These are phyloP conservation scores for Suillus subalutaceus DNA, from an alignment of 768 basidiomycete species.

Conservation along the genomic window DNA sequence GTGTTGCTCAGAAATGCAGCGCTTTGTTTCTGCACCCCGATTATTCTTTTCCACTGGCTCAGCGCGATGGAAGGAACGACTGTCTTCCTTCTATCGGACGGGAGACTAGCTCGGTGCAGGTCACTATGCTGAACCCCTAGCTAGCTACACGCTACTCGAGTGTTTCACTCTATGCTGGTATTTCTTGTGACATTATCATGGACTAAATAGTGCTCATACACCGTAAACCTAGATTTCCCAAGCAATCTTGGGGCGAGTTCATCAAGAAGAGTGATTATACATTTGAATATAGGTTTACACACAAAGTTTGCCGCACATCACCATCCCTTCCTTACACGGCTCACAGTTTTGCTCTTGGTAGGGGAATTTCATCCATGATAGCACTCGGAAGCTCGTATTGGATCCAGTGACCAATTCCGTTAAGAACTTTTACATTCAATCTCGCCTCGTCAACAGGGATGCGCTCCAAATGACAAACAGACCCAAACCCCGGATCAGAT, in stretches of 20 bases:
- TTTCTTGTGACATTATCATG: not conserved
- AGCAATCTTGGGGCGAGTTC: not conserved
- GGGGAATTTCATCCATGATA: slow-evolving; percentile 14
- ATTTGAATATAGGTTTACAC: not conserved
- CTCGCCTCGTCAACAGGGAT: slow-evolving; percentile 11
- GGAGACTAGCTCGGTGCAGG: not conserved
- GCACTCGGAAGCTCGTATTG: slow-evolving; percentile 18
- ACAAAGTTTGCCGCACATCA: not conserved
- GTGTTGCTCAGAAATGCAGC: too few species aligned
- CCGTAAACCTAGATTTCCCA: not conserved
- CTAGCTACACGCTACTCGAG: not conserved
- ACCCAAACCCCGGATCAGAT: slow-evolving; percentile 2
- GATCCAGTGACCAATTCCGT: slow-evolving; percentile 20
- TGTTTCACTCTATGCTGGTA: not conserved
- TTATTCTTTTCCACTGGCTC: not conserved
- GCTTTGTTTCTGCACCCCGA: not conserved
- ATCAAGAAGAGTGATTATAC: not conserved
- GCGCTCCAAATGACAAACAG: not conserved
- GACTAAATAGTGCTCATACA: not conserved
- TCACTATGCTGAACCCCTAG: not conserved
- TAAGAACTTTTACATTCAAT: slow-evolving; percentile 13
- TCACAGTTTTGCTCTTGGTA: not conserved
- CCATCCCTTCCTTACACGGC: not conserved
- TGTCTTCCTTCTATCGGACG: not conserved
- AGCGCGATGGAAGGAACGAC: not conserved